A percentile compares a stretch with the other conserved stretches of the same genome.
Evolutionary conservation across 192 early-diverging fungal genomes (phyloP).

Genomic region (Backusella morwellensis): DNA sequence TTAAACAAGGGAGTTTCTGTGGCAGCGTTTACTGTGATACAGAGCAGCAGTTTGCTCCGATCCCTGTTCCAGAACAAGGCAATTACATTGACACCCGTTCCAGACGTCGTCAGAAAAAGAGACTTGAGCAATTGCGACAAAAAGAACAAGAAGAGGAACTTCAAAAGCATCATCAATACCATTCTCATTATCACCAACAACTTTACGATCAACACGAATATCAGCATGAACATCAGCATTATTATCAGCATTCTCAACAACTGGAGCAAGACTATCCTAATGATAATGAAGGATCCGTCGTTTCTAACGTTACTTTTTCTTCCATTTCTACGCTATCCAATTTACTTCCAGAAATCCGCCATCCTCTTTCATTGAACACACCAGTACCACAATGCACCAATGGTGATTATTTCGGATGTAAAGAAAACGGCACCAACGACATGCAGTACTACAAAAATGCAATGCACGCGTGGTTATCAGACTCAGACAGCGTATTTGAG

Average conservation of each 20-base stretch:
- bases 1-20: constrained; percentile 10
- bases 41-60: background rate
- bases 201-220: background rate
- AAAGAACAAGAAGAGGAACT: background rate
- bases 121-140: background rate
- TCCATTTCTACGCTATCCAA: background rate
- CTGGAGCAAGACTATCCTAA: background rate
- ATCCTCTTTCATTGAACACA: background rate
- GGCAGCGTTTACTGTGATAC: constrained; percentile 10
- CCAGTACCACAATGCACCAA: background rate
- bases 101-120: background rate
- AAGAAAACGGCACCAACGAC: background rate
- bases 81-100: background rate
- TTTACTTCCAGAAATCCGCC: background rate
- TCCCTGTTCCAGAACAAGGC: background rate
- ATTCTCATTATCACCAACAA: background rate
- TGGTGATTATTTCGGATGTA: background rate
- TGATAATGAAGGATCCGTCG: background rate
- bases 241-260: background rate
- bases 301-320: background rate
- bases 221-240: background rate
- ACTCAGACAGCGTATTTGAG: background rate
- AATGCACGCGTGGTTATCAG: constrained; percentile 1
- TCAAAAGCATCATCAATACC: background rate
- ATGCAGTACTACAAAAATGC: constrained; percentile 4